Conservation (phyloP, 1,284 basidiomycete species). For the Amylostereum areolatum region DNA sequence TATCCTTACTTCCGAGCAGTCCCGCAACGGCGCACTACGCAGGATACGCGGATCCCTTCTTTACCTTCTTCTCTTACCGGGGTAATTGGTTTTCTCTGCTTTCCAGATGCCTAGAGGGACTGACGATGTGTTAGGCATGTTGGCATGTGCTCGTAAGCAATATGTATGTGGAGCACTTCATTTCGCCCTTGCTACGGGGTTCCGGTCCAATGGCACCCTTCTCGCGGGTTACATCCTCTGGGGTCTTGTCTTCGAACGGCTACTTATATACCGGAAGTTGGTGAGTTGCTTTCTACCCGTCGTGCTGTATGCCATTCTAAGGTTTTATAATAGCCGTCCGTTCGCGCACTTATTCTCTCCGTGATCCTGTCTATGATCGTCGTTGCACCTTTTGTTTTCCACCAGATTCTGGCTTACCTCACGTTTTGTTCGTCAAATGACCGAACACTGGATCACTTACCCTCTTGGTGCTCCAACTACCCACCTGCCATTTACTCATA, state of each 20-base stretch:
- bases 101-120: not conserved
- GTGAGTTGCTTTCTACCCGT: slow-evolving; percentile 10
- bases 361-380: slow-evolving; percentile 38
- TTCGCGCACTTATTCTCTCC: slow-evolving; percentile 26
- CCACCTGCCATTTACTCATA: slow-evolving; percentile 78
- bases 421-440: slow-evolving; percentile 49
- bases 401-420: slow-evolving; percentile 63
- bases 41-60: slow-evolving; percentile 83
- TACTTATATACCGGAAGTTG: slow-evolving; percentile 32
- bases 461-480: slow-evolving; percentile 59
- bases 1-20: slow-evolving; percentile 80
- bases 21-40: slow-evolving; percentile 69
- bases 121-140: slow-evolving; percentile 44
- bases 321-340: slow-evolving; percentile 28
- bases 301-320: slow-evolving; percentile 1
- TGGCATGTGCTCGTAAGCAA: slow-evolving; percentile 41
- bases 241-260: slow-evolving; percentile 53
- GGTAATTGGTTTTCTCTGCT: slow-evolving; percentile 35
- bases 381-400: slow-evolving; percentile 60
- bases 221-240: slow-evolving; percentile 72
- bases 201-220: slow-evolving; percentile 83
- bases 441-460: not conserved
- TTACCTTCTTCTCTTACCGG: slow-evolving; percentile 71
- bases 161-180: slow-evolving; percentile 51
- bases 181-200: slow-evolving; percentile 62